A percentile compares a stretch with the other conserved stretches of the same genome.
These are phyloP conservation scores for Ganoderma sinense DNA, from an alignment of 1,284 basidiomycete species.

Conservation along the genomic window DNA sequence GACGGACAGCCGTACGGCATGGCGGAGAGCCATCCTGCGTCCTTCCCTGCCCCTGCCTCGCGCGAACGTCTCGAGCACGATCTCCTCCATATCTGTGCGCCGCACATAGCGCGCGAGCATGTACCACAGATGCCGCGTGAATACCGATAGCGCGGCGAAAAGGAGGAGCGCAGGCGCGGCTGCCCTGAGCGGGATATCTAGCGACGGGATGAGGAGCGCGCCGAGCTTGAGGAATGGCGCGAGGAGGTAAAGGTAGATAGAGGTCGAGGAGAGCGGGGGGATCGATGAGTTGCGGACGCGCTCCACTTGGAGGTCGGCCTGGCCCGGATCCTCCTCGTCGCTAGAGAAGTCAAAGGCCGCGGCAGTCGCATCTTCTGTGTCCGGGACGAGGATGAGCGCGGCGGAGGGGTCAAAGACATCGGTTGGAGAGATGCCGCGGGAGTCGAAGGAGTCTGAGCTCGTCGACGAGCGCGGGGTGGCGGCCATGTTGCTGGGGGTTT, in stretches of 20 bases:
- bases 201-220: conserved; percentile 62
- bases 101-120: conserved; percentile 74
- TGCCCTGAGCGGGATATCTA: conserved; percentile 53
- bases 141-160: conserved; percentile 64
- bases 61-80: conserved; percentile 68
- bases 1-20: conserved; percentile 49
- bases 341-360: conserved; percentile 54
- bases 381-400: conserved; percentile 66
- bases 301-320: conserved; percentile 53
- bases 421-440: conserved; percentile 36
- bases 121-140: conserved; percentile 75
- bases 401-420: conserved; percentile 47
- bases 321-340: conserved; percentile 58
- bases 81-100: conserved; percentile 67
- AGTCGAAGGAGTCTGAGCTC: conserved; percentile 36
- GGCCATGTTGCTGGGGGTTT: conserved; percentile 12
- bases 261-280: conserved; percentile 60
- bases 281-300: conserved; percentile 51
- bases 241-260: conserved; percentile 73
- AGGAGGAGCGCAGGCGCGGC: conserved; percentile 59
- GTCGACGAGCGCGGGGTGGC: conserved; percentile 34
- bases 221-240: conserved; percentile 75
- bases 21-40: conserved; percentile 39
- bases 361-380: conserved; percentile 51
- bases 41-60: conserved; percentile 57